phyloP scores from a whole-genome alignment of 2,329 filamentous ascomycete species.

The Rutstroemia sp. region DNA sequence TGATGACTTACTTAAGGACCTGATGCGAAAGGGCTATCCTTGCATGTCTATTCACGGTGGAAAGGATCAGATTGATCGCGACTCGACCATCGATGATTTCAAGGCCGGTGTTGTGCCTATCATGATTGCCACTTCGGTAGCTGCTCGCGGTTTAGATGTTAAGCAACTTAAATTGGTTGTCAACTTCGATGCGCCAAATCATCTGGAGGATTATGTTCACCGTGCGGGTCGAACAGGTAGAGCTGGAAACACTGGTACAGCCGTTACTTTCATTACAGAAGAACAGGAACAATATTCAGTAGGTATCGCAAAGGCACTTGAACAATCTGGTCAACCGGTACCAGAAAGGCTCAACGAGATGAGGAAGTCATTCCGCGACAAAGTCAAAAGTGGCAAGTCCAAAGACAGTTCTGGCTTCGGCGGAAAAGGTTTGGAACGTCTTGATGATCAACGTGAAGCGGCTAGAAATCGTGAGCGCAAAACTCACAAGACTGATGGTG shows the following conservation, averaged over 20 bases:
- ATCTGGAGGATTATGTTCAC: constrained; percentile 95
- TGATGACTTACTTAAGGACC: constrained; percentile 69
- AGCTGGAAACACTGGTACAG: constrained; percentile 89
- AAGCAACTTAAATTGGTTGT: constrained; percentile 94
- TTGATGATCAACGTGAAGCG: constrained; percentile 86
- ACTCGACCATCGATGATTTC: constrained; percentile 88
- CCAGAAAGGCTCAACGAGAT: constrained; percentile 62
- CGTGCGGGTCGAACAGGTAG: constrained; percentile 88
- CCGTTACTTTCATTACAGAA: constrained; percentile 87
- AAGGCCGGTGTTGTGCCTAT: constrained; percentile 86
- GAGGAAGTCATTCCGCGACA: constrained; percentile 71
- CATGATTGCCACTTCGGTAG: constrained; percentile 89
- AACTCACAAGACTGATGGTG: constrained; percentile 80
- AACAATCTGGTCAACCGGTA: constrained; percentile 79
- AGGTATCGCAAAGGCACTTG: constrained; percentile 78
- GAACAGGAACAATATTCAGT: constrained; percentile 87
- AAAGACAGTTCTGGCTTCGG: constrained; percentile 88
- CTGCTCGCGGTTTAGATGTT: constrained; percentile 89
- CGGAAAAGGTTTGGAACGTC: constrained; percentile 84
- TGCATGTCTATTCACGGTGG: constrained; percentile 92
- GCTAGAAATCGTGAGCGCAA: constrained; percentile 81
- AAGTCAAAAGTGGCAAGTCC: constrained; percentile 86
- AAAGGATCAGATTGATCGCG: constrained; percentile 87
- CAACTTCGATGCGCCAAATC: constrained; percentile 91
- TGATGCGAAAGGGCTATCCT: constrained; percentile 78